Base-by-base conservation (phyloP, 2,329 filamentous ascomycete species). In the Rutstroemia sydowiana region DNA sequence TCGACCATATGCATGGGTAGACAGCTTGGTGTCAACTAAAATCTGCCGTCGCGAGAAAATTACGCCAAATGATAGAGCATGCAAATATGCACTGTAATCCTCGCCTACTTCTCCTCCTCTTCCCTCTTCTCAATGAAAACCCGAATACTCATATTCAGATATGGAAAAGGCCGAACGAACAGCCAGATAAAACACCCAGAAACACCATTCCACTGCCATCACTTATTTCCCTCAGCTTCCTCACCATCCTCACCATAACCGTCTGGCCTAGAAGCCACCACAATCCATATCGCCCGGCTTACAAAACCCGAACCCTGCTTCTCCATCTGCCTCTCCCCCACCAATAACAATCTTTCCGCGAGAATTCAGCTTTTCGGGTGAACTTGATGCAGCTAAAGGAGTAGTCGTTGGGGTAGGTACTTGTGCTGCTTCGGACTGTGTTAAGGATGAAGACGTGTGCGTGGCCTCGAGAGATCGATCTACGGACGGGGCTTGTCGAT, bases 341-440 rank as follows among this genome's bases (percentile, higher is more conserved):
- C 32, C 21, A 21, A 55, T 48, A 14, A 49, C 55, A 48, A 52
- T 54, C 51, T 54, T 58, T 14, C 48, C 55, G 41, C 54, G 53
- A 26, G 34, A 23, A 28, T 51, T 53, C 13, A 44, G 14, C 3
- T 16, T 42, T 43, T 45, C 44, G n/a, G 30, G n/a, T n/a, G n/a
- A n/a, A n/a, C n/a, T 30, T 32, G 43, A 21, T 28, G 47, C 13
- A 31, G 10, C 34, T n/a, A 16, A 14, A 20, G 23, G 10, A 7
- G 10, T 28, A 18, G 14, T 14, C 32, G n/a, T 31, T 11, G 26
- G 8, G 6, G 6, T 30, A 28, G 11, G 6, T 14, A 7, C 39
- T 8, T 26, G 23, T 26, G 23, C 23, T 26, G 23, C 23, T 26
- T 26, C 23, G 23, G n/a, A 11, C 6, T 18, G 13, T 16, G 30